A percentile compares a stretch with the other conserved stretches of the same genome.
Evolutionary conservation across 495 filamentous ascomycete genomes (phyloP).

Genomic region (Extremus antarcticus): DNA sequence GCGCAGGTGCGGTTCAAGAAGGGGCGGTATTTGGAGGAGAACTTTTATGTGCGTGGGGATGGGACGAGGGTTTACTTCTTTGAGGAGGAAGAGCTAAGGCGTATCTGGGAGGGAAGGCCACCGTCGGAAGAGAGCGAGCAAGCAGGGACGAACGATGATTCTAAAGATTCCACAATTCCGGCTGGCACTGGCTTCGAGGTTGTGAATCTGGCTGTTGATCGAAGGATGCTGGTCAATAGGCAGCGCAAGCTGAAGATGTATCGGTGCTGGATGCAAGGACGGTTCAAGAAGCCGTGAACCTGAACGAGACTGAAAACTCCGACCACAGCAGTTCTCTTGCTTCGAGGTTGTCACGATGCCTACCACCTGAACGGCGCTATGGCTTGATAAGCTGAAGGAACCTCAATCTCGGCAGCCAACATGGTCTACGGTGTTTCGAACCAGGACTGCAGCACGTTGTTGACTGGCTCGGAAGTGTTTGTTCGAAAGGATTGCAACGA

Average conservation of each 20-base stretch:
- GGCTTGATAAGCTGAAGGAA: too few species aligned
- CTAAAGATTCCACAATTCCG: not conserved
- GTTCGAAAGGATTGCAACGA: too few species aligned
- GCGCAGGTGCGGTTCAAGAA: slow-evolving; percentile 96
- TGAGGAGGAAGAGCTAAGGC: slow-evolving; percentile 65
- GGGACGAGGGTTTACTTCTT: slow-evolving; percentile 98
- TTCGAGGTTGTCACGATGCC: too few species aligned
- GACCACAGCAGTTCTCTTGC: too few species aligned
- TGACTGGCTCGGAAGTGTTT: too few species aligned
- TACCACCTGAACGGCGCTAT: too few species aligned
- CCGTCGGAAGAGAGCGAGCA: slow-evolving; percentile 10
- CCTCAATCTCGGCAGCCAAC: too few species aligned
- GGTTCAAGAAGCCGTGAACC: slow-evolving; percentile 56
- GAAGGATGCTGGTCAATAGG: slow-evolving; percentile 83
- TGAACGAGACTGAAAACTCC: too few species aligned
- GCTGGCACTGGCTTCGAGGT: slow-evolving; percentile 48
- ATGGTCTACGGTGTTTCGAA: too few species aligned
- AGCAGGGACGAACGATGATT: not conserved
- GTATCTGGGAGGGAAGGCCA: slow-evolving; percentile 58
- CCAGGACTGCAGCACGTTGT: too few species aligned
- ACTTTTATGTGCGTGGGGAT: slow-evolving; percentile 92
- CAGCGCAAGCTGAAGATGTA: slow-evolving; percentile 92
- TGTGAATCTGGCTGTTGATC: slow-evolving; percentile 66
- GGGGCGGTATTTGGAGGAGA: slow-evolving; percentile 81
- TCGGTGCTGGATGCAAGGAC: slow-evolving; percentile 91